A percentile compares a stretch with the other conserved stretches of the same genome.
These are phyloP conservation scores for Boletales sp. DNA, from an alignment of 768 basidiomycete genomes.

Conservation along the genomic window DNA sequence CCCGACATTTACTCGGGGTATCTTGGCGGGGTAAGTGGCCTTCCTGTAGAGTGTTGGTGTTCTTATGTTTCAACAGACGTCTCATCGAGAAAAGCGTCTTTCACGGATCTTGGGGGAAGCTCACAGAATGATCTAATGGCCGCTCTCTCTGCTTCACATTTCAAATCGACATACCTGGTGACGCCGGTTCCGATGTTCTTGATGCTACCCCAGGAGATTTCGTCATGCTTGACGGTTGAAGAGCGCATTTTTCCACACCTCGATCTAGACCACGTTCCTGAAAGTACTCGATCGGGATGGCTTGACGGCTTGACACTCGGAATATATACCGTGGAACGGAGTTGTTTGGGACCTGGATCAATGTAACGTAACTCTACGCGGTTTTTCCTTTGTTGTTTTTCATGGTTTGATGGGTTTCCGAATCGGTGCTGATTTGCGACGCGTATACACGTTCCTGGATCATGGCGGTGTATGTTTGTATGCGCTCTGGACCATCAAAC, in stretches of 20 bases:
- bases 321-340: constrained; percentile 23
- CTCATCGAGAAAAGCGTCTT: constrained; percentile 11
- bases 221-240: constrained; percentile 23
- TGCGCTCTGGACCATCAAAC: too few relatives aligned
- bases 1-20: constrained; percentile 33
- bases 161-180: constrained; percentile 24
- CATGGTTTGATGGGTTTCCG: neutral
- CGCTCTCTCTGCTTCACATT: constrained; percentile 11
- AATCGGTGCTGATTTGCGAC: too few relatives aligned
- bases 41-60: neutral
- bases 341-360: constrained; percentile 3
- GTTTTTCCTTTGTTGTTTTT: too few relatives aligned
- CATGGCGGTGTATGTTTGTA: too few relatives aligned
- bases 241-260: constrained; percentile 35
- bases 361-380: neutral
- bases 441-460: too few relatives aligned
- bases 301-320: constrained; percentile 32
- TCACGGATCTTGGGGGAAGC: constrained; percentile 32
- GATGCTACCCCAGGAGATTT: constrained; percentile 13
- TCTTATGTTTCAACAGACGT: constrained; percentile 21
- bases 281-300: constrained; percentile 27
- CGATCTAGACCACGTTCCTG: constrained; percentile 35
- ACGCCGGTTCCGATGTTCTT: constrained; percentile 28
- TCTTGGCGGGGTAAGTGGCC: constrained; percentile 17
- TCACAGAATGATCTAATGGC: constrained; percentile 13